Conservation (phyloP, 2,329 filamentous ascomycete species). For the Leptographium wingfieldii region DNA sequence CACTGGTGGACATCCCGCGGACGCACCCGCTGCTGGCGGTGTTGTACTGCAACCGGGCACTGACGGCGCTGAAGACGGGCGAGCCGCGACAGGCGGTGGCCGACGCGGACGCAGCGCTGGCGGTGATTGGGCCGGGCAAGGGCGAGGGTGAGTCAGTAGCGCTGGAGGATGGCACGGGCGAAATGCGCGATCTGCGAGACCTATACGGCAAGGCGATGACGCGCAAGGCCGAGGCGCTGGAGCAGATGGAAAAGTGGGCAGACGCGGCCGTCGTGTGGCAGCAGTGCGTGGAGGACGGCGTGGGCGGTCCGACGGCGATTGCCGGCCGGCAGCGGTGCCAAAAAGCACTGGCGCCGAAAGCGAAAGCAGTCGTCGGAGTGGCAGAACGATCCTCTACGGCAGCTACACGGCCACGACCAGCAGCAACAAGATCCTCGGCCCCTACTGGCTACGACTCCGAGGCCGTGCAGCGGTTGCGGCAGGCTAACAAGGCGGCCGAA, state of each 20-base stretch:
- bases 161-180: constrained; percentile 45
- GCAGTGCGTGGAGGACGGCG: constrained; percentile 66
- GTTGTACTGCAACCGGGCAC: constrained; percentile 80
- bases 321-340: constrained; percentile 84
- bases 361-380: constrained; percentile 22
- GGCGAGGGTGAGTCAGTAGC: constrained; percentile 73
- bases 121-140: constrained; percentile 64
- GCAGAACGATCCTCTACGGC: not conserved
- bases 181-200: constrained; percentile 76
- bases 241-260: constrained; percentile 87
- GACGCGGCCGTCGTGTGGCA: constrained; percentile 77
- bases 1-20: constrained; percentile 60
- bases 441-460: constrained; percentile 36
- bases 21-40: constrained; percentile 76
- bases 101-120: constrained; percentile 71
- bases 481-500: constrained; percentile 75
- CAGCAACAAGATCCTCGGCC: not conserved
- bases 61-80: constrained; percentile 84
- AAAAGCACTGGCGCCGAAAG: constrained; percentile 60
- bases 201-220: constrained; percentile 88
- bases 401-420: not conserved
- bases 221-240: constrained; percentile 88
- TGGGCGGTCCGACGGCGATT: constrained; percentile 74
- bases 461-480: constrained; percentile 70
- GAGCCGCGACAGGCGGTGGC: constrained; percentile 77